Base-by-base conservation (phyloP, 1,284 basidiomycete genomes). In the Microbotryum violaceum region DNA sequence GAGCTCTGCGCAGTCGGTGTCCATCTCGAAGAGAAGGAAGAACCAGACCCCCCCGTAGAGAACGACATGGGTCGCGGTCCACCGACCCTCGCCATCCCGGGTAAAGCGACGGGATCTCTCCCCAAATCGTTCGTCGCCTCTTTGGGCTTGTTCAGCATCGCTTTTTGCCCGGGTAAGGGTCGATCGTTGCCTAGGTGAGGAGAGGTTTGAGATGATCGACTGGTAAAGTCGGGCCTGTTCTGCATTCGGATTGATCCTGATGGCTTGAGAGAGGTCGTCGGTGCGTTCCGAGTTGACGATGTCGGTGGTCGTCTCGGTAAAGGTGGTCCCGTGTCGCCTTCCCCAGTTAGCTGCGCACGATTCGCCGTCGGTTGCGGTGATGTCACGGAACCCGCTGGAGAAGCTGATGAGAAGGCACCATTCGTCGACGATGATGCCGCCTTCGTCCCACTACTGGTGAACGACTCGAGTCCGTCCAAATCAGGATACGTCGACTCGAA, bases 151-250 rank as follows among this genome's bases (percentile, higher is more conserved):
- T 42, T 42, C 37, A 42, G 14, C 37, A 42, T 42, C 12, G 37
- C 12, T 18, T 42, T 42, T 14, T 18, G 37, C 12, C 37, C 37
- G 16, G 57, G 20, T 31, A 57, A 47, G 8, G 56, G 56, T 68
- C 68, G 71, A 14, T 49, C 46, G n/a, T 64, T 64, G 50, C 70
- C 58, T 6, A 70, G 57, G 55, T 58, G 54, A 31, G 68, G 71
- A 14, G 63, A 66, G 7, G 71, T 72, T 59, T 72, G 70, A 29
- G 66, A 69, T 8, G 49, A 61, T 51, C 67, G 61, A 25, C 59
- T 64, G 27, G 71, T 68, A 49, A 71, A 58, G 6, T 62, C 56
- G 6, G 70, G 69, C 48, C 65, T 69, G 50, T 7, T 20, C 57
- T 29, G 37, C 37, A 42, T 42, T 42, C 48, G 23, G 4, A 23